Evolutionary conservation across 1,284 basidiomycete genomes (phyloP), one percentile per base, ranked within the genome.

Genomic region (Albatrellus sp.): DNA sequence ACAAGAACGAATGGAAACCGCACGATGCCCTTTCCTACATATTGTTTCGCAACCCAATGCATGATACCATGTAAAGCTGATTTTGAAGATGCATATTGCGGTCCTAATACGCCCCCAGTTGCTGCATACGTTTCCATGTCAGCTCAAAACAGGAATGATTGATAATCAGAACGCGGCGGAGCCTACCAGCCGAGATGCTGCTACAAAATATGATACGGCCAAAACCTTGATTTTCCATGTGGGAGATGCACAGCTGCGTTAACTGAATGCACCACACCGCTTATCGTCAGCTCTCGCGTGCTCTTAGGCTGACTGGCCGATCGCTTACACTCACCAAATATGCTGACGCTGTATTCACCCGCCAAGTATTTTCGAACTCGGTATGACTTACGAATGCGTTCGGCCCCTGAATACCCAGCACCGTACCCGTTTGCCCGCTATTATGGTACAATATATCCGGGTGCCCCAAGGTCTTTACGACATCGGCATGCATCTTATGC

Each of bases 31-130:
- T 69, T 66, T 50, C 70, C 69, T n/a, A 67, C 65, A 49, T 75
- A 71, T 32, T 71, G 58, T 33, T 59, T 58, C 5, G 73, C 69
- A n/a, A 74, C 58, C 73, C 73, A 75, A 49, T 74, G 73, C 39
- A 74, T 57, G 3, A 75, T 60, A 0, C 73, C 73, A 50, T 75
- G 72, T 47, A 75, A 54, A 2, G 72, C 73, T 5, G 72, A 67
- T 48, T 76, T 76, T 0, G 72, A 73, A 0, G 71, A 73, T 2
- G 73, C 72, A 46, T 76, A 75, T 46, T 75, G 73, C 0, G 73
- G 72, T 0, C 73, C 73, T 40, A 76, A 62, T 1, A 75, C 67
- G 1, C 73, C 73, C 13, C 73, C 73, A 17, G 65, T 71, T 5
- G 57, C 59, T 59, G 35, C 1, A 13, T 11, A 33, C 12, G 20